Evolutionary conservation across 2,329 filamentous ascomycete species (phyloP).

Genomic region (Aspergillus fumigatiaffinis): DNA sequence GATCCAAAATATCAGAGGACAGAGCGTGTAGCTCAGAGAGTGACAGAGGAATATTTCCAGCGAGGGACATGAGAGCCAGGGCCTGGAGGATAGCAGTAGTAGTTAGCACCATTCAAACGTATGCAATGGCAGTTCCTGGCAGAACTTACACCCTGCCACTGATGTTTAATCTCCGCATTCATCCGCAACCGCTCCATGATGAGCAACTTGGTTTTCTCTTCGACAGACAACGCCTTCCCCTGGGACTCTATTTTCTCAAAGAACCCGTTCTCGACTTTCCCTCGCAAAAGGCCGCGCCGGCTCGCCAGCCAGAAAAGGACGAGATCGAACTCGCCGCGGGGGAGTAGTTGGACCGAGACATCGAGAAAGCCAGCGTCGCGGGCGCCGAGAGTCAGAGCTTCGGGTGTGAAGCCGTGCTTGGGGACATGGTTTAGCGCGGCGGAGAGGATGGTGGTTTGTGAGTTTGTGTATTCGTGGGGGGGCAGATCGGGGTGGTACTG

Average conservation of each 20-base stretch:
- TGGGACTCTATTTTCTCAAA: conserved; percentile 15
- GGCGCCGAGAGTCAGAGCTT: conserved; percentile 71
- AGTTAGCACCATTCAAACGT: conserved; percentile 1
- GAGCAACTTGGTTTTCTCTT: conserved; percentile 64
- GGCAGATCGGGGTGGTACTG: conserved; percentile 60
- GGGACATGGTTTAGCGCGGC: conserved; percentile 78
- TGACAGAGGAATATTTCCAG: conserved; percentile 69
- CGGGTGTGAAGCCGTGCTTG: conserved; percentile 72
- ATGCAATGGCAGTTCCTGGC: conserved; percentile 2
- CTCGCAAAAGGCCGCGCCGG: conserved; percentile 35
- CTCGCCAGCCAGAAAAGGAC: conserved; percentile 52
- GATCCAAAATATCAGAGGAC: conserved; percentile 87
- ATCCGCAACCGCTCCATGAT: conserved; percentile 72
- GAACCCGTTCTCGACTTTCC: conserved; percentile 30
- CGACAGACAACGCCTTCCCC: conserved; percentile 44
- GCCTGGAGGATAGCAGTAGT: conserved; percentile 52
- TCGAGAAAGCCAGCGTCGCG: conserved; percentile 82
- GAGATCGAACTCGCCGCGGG: conserved; percentile 74
- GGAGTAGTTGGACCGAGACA: conserved; percentile 78
- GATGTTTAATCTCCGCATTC: conserved; percentile 67
- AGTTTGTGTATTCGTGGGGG: conserved; percentile 57
- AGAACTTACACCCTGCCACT: conserved; percentile 77
- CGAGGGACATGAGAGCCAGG: conserved; percentile 83
- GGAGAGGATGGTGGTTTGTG: conserved; percentile 71
- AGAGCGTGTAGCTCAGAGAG: conserved; percentile 74